Percentiles rank a stretch among this genome's conserved stretches.
These are phyloP conservation scores for Termitomyces sp. DNA, from an alignment of 768 basidiomycete species.

Conservation along the genomic window DNA sequence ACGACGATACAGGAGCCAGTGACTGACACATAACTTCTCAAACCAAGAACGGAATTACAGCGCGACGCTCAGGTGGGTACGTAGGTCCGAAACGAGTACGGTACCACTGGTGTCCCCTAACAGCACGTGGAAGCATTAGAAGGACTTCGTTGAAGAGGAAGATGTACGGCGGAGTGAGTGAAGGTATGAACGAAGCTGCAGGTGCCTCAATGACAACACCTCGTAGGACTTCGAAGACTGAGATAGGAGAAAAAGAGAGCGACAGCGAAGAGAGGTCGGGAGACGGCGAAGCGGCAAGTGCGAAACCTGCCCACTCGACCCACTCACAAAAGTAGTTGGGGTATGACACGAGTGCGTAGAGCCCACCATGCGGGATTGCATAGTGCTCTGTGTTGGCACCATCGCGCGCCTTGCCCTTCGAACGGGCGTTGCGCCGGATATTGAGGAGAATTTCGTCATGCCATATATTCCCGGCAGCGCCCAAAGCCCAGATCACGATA, in stretches of 20 bases:
- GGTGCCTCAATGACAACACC: constrained; percentile 11
- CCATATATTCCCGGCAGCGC: constrained; percentile 73
- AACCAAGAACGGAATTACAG: constrained; percentile 69
- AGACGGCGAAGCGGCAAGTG: constrained; percentile 62
- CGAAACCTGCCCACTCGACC: constrained; percentile 90
- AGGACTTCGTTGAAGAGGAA: constrained; percentile 72
- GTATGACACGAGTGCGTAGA: constrained; percentile 78
- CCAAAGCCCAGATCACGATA: constrained; percentile 59
- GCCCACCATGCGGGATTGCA: constrained; percentile 71
- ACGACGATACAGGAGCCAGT: not conserved
- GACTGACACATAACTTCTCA: not conserved
- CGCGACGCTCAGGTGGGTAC: constrained; percentile 77
- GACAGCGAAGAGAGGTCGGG: constrained; percentile 20
- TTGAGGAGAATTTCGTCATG: constrained; percentile 90
- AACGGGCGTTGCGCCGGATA: constrained; percentile 62
- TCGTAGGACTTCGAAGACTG: constrained; percentile 12
- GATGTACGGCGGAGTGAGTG: constrained; percentile 68
- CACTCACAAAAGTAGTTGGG: constrained; percentile 96
- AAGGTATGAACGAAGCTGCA: constrained; percentile 30
- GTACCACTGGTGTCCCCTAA: constrained; percentile 87
- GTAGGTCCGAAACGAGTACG: constrained; percentile 58
- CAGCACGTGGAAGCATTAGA: constrained; percentile 78
- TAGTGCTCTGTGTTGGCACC: constrained; percentile 7
- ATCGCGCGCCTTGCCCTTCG: constrained; percentile 26
- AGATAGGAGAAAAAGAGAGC: constrained; percentile 12